Evolutionary conservation across 805 yeast genomes (phyloP), one percentile per base, ranked within the genome.

Genomic region (Myxozyma nipponensis): DNA sequence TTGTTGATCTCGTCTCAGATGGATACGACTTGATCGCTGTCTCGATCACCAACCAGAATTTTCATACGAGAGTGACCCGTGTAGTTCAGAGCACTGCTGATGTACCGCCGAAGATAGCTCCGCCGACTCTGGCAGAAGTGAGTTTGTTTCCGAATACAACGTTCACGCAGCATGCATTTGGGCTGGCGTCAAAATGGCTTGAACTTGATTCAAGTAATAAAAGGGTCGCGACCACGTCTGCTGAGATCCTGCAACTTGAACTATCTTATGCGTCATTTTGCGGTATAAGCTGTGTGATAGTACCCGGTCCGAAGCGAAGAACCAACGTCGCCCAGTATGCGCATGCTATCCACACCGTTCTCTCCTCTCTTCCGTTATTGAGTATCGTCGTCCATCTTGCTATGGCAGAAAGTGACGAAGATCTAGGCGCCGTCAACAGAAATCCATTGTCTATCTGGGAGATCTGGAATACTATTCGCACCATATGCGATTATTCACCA

Each of bases 361-460:
- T 69, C 26, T 26, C 54, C 50, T 25, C 50, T 34, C 26, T 56
- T 56, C 35, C 61, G 63, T 35, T 46, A 62, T 24, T 51, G n/a
- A 43, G 46, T 28, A 38, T 58, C 18, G 9, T 49, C 21, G 44
- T 58, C 5, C 56, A 53, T 36, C 43, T 75, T 7, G 47, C 58
- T 1, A 56, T 64, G 39, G 57, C 70, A 4, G 57, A 68, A 39
- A 53, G 60, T 24, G 57, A 61, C 24, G 53, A 59, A 2, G 62
- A 64, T 2, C 21, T 47, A 23, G 43, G 28, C 18, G 18, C 32
- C 3, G 30, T 37, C 1, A 13, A 24, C 21, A 37, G 70, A 17
- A 81, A 77, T 59, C 67, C 73, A 6, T 64, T 83, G 28, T 78
- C 83, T 2, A 80, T 84, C 1, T 84, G 90, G 90, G 86, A 82